phyloP scores from a whole-genome alignment of 2,329 filamentous ascomycete genomes.

The Botryotinia globosa region DNA sequence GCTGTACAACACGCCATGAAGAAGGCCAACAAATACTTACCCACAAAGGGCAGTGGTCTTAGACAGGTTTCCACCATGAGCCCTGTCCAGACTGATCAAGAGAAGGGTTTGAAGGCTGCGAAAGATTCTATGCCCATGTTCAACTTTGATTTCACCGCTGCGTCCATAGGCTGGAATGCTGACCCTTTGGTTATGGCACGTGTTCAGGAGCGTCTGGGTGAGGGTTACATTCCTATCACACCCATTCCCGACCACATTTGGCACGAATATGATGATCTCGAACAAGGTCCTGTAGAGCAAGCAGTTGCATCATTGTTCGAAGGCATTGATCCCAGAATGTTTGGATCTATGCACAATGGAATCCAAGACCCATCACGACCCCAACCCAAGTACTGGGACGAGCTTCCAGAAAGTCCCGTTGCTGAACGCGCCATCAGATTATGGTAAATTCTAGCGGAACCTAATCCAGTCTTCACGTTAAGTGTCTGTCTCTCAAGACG shows the following conservation, averaged over 20 bases:
- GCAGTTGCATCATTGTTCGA: background rate
- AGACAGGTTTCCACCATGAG: slow-evolving; percentile 23
- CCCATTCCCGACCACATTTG: slow-evolving; percentile 12
- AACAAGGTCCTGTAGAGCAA: background rate
- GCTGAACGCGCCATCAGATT: background rate
- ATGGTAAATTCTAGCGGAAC: background rate
- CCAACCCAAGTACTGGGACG: background rate
- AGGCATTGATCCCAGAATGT: background rate
- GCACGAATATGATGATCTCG: background rate
- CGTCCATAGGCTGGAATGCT: background rate
- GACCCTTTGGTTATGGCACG: background rate
- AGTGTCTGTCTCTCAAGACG: background rate
- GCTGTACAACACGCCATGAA: slow-evolving; percentile 14
- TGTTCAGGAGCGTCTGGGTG: background rate
- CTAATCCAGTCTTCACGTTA: background rate
- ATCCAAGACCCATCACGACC: background rate
- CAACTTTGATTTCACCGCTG: background rate
- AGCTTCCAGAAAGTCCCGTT: background rate
- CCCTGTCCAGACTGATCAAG: slow-evolving; percentile 19
- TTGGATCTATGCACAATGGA: slow-evolving; percentile 1
- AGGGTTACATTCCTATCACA: slow-evolving; percentile 8
- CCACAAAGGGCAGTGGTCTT: slow-evolving; percentile 21
- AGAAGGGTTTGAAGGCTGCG: background rate
- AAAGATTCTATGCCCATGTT: background rate
- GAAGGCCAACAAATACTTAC: slow-evolving; percentile 20